phyloP scores from a whole-genome alignment of 1,284 basidiomycete genomes.

The Mycena sp. region DNA sequence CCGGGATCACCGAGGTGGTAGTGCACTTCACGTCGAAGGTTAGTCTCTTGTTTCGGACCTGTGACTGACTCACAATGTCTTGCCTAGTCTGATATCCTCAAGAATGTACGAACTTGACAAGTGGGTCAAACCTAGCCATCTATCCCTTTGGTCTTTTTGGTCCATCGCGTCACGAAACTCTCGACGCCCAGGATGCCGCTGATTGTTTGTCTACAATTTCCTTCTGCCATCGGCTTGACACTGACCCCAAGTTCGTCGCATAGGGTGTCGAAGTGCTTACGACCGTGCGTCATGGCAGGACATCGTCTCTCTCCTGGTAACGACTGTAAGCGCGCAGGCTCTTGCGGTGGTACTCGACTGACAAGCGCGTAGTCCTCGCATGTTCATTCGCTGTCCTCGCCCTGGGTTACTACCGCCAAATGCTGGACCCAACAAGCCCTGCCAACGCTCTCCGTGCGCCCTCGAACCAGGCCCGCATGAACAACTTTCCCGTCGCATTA shows the following conservation, averaged over 20 bases:
- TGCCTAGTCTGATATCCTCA: slow-evolving; percentile 60
- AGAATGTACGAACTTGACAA: slow-evolving; percentile 50
- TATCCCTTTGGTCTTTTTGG: slow-evolving; percentile 55
- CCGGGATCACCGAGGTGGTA: slow-evolving; percentile 65
- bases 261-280: slow-evolving; percentile 68
- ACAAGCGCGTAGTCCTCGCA: slow-evolving; percentile 54
- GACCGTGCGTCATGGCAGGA: slow-evolving; percentile 67
- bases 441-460: slow-evolving; percentile 38
- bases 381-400: slow-evolving; percentile 68
- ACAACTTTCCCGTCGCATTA: slow-evolving; percentile 48
- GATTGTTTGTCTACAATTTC: slow-evolving; percentile 54
- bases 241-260: slow-evolving; percentile 10
- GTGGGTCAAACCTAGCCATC: slow-evolving; percentile 44
- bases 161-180: slow-evolving; percentile 46
- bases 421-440: slow-evolving; percentile 65
- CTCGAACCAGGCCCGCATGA: slow-evolving; percentile 31
- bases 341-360: slow-evolving; percentile 10
- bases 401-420: slow-evolving; percentile 76
- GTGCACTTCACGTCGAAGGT: slow-evolving; percentile 78
- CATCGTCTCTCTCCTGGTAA: slow-evolving; percentile 67
- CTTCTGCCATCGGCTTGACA: background rate
- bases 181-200: slow-evolving; percentile 50
- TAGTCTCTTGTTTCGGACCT: slow-evolving; percentile 28
- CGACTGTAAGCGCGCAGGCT: slow-evolving; percentile 49
- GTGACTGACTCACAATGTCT: background rate